Percentiles rank a stretch among this genome's conserved stretches.
Conservation (phyloP, 2,329 filamentous ascomycete genomes). For the Cordyceps tenuipes region DNA sequence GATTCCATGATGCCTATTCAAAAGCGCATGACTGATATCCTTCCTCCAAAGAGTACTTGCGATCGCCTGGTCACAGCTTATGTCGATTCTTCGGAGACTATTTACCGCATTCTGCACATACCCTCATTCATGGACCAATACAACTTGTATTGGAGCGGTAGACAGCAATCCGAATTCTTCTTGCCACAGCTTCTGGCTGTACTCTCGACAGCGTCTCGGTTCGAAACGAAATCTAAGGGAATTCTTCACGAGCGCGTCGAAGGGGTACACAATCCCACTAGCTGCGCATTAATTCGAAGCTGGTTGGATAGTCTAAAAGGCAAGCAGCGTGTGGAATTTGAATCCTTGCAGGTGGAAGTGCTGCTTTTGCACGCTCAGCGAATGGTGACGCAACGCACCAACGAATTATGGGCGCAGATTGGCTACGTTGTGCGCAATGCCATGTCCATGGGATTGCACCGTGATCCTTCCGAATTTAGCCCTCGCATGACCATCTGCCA, state of each 20-base stretch:
- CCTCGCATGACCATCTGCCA: slow-evolving; percentile 41
- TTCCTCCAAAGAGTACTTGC: slow-evolving; percentile 43
- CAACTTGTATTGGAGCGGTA: slow-evolving; percentile 42
- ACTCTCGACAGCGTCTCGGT: slow-evolving; percentile 45
- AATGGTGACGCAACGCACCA: slow-evolving; percentile 42
- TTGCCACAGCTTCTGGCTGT: slow-evolving; percentile 45
- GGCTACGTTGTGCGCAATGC: slow-evolving; percentile 48
- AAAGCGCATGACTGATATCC: slow-evolving; percentile 49
- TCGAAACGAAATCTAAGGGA: slow-evolving; percentile 41
- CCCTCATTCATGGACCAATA: slow-evolving; percentile 45
- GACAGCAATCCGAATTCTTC: slow-evolving; percentile 39
- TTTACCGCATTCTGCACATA: slow-evolving; percentile 46
- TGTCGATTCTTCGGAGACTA: slow-evolving; percentile 41
- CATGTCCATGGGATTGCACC: slow-evolving; percentile 52
- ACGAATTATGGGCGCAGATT: slow-evolving; percentile 47
- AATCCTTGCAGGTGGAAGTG: slow-evolving; percentile 45
- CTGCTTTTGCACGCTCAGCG: slow-evolving; percentile 45
- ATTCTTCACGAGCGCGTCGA: slow-evolving; percentile 43
- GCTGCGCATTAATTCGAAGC: slow-evolving; percentile 43
- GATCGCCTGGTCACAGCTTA: slow-evolving; percentile 43
- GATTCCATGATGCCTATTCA: slow-evolving; percentile 51
- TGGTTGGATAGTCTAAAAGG: slow-evolving; percentile 46
- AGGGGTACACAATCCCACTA: slow-evolving; percentile 49
- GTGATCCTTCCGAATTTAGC: slow-evolving; percentile 46
- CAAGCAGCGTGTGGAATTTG: slow-evolving; percentile 44